These are phyloP conservation scores for Hansenula anomala DNA, from an alignment of 1,139 yeast genomes.

Conservation along the genomic window DNA sequence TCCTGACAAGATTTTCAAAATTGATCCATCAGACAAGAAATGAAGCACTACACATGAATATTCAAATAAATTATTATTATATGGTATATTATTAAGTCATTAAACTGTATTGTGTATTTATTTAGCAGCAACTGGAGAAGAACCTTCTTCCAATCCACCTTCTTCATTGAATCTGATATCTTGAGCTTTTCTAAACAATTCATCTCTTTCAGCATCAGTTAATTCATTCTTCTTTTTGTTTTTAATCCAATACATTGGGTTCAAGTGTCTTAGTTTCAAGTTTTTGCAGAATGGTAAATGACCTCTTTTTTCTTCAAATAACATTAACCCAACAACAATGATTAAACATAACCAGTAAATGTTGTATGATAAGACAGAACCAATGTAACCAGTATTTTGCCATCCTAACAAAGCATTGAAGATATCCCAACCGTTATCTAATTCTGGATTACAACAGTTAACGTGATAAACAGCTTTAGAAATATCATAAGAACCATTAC, in stretches of 20 bases:
- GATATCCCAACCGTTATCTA: slow-evolving; percentile 89
- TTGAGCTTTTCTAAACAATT: slow-evolving; percentile 44
- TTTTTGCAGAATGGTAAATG: slow-evolving; percentile 57
- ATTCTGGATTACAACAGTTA: slow-evolving; percentile 88
- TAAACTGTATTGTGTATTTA: not conserved
- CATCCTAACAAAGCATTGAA: slow-evolving; percentile 85
- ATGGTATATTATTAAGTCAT: no score
- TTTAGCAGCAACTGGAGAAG: not conserved
- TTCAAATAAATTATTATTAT: no score
- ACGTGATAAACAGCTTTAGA: slow-evolving; percentile 82
- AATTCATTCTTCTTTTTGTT: slow-evolving; percentile 61
- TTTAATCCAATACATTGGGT: slow-evolving; percentile 71
- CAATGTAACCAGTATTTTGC: slow-evolving; percentile 90
- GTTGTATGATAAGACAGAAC: slow-evolving; percentile 80
- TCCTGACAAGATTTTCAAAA: slow-evolving; percentile 55
- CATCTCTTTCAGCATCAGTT: slow-evolving; percentile 46
- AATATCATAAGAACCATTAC: slow-evolving; percentile 88
- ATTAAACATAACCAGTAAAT: slow-evolving; percentile 73
- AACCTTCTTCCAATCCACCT: slow-evolving; percentile 10
- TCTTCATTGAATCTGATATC: slow-evolving; percentile 28
- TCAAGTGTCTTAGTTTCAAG: slow-evolving; percentile 49
- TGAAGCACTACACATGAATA: no score
- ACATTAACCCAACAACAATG: slow-evolving; percentile 49
- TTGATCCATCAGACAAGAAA: slow-evolving; percentile 39
- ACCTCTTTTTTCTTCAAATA: slow-evolving; percentile 64